Base-by-base conservation (phyloP, 2,329 filamentous ascomycete genomes). In the Cladosporium sp. region DNA sequence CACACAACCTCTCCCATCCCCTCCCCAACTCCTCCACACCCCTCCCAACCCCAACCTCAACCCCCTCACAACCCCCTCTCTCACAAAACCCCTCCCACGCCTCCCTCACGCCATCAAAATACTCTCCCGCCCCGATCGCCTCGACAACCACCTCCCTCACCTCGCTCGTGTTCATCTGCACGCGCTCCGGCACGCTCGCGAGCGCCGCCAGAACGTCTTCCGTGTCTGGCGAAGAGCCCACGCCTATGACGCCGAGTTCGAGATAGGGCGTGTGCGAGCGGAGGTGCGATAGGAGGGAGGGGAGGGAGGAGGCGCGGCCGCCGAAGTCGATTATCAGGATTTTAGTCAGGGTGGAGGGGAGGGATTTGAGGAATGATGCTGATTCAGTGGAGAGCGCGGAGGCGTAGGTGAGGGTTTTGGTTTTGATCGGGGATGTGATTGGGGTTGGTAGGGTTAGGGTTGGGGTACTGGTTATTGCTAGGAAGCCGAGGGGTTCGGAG, bases 281-380 rank as follows among this genome's bases (percentile, higher is more conserved):
- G 5, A 59, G 32, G 10, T 44, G 18, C 5, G 52, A 13, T 9
- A 40, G 28, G 14, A 61, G 52, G 13, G 32, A 10, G 0, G 34
- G 18, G 2, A 56, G 44, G 22, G 56, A 54, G 28, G 43, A 42
- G n/a, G 42, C 43, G 34, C 54, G 48, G 11, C 53, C 53, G 11
- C 55, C 56, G 33, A 60, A 59, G 46, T 61, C 59, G n/a, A 51
- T 9, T 10, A 61, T 53, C 0, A 59, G 28, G 32, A 60, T 50
- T 14, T 49, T 52, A 0, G n/a, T 22, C 11, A n/a, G 16, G 13
- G 37, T 2, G 16, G 55, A 53, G 9, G 13, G 14, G 18, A 48
- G 46, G n/a, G 32, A 16, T 1, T 9, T 10, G 16, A 59, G 18
- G 54, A 54, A 56, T 0, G 16, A n/a, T 9, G 31, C 19, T n/a